Evolutionary conservation across 306 rosid genomes (phyloP), one percentile per base, ranked within the genome.

Genomic region (Trifolium dubium): DNA sequence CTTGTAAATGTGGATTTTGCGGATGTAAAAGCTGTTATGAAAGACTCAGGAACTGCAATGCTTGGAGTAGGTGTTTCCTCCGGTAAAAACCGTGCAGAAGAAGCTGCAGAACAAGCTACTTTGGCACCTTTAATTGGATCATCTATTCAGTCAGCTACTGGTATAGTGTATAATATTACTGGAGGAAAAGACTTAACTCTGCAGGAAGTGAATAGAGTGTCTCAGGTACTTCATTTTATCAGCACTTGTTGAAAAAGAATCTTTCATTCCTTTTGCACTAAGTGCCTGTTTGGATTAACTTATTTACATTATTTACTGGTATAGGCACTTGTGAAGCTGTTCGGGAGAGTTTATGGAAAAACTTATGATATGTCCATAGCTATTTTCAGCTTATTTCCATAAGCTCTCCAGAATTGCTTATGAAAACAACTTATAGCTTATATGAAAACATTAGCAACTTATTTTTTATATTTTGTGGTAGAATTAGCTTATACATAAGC

Each of bases 1-100:
- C 88, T 93, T 86, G 98, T 93, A 59, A 93, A 93, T 80, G 98
- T 93, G 76, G 98, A 93, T 85, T 93, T 93, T 82, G 98, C 98
- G 60, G 98, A 93, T 82, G 98, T 93, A 75, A 90, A 89, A 75
- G 98, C 98, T 47, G 93, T 93, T 54, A 93, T 93, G 98, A 93
- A 89, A 84, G 89, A 93, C 82, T 93, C 98, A 0, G 98, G 98
- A 79, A 93, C 97, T 47, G 98, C 98, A 73, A 93, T 93, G 98
- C 97, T 93, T 14, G 98, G 98, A 40, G 97, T 89, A 37, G 98
- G 98, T 64, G 96, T 90, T 82, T 89, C 98, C 75, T 91, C 98
- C 7, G 84, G 98, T 79, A 93, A 93, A 83, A 93, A 93, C 75
- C 98, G 98, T 17, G 98, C 97, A 12, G 98, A 90, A 88, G 98